phyloP scores from a whole-genome alignment of 495 filamentous ascomycete species.

The Cenococcum geophilum region DNA sequence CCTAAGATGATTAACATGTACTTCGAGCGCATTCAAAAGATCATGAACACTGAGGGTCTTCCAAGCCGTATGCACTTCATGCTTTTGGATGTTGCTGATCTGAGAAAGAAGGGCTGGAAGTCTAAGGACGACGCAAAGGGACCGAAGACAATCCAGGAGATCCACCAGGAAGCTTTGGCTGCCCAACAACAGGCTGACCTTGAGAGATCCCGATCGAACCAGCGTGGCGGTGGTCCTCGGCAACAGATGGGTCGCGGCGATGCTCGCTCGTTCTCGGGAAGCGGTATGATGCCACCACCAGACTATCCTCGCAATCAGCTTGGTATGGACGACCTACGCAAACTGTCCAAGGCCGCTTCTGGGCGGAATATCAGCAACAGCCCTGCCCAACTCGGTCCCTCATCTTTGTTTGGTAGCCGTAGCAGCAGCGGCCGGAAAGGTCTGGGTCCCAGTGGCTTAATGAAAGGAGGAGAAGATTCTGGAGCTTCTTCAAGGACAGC shows the following conservation, averaged over 20 bases:
- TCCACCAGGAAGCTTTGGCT: slow-evolving; percentile 74
- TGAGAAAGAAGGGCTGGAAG: slow-evolving; percentile 66
- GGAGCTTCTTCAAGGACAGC: slow-evolving; percentile 78
- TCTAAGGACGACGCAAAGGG: slow-evolving; percentile 88
- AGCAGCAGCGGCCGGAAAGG: slow-evolving; percentile 79
- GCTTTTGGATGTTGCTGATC: slow-evolving; percentile 89
- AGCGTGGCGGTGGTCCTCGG: slow-evolving; percentile 58
- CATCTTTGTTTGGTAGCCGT: slow-evolving; percentile 67
- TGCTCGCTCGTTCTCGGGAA: slow-evolving; percentile 66
- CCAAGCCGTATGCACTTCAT: slow-evolving; percentile 89
- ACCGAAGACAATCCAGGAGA: slow-evolving; percentile 90
- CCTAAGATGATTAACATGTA: slow-evolving; percentile 83
- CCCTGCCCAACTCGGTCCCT: slow-evolving; percentile 56
- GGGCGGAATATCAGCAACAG: slow-evolving; percentile 53
- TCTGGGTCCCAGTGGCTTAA: slow-evolving; percentile 63
- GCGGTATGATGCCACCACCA: slow-evolving; percentile 55
- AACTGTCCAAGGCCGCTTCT: slow-evolving; percentile 56
- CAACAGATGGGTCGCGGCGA: slow-evolving; percentile 74
- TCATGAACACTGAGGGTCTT: slow-evolving; percentile 69
- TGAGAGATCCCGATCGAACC: slow-evolving; percentile 54
- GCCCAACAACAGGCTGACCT: slow-evolving; percentile 60
- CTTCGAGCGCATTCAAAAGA: slow-evolving; percentile 75
- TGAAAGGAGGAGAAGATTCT: slow-evolving; percentile 69
- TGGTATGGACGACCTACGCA: slow-evolving; percentile 80
- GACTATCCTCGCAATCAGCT: slow-evolving; percentile 74